These are phyloP conservation scores for Wickerhamomyces sydowiorum DNA, from an alignment of 805 yeast species.

Conservation along the genomic window DNA sequence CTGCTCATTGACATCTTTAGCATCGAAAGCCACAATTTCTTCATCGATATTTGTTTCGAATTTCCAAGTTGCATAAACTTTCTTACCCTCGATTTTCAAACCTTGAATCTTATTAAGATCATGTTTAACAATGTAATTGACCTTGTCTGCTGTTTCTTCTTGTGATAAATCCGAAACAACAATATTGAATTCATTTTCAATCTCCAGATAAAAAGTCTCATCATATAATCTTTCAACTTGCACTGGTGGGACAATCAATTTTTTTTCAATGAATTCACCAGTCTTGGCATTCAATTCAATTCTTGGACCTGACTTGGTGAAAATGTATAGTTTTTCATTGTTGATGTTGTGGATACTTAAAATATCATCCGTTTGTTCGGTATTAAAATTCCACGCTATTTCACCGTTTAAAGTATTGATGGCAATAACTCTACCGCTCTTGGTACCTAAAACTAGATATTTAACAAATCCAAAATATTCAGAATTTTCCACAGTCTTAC, in stretches of 20 bases:
- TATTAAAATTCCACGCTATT: constrained; percentile 32
- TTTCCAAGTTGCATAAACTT: constrained; percentile 32
- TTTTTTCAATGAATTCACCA: constrained; percentile 22
- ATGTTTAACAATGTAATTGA: constrained; percentile 22
- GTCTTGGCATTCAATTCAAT: constrained; percentile 19
- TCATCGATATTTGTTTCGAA: constrained; percentile 26
- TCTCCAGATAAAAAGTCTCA: constrained; percentile 13
- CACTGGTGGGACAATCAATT: constrained; percentile 8
- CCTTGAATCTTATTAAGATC: constrained; percentile 22
- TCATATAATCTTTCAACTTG: constrained; percentile 11
- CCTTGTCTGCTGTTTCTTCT: constrained; percentile 12
- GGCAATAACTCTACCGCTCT: constrained; percentile 36
- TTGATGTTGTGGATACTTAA: constrained; percentile 17
- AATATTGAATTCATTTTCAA: constrained; percentile 11
- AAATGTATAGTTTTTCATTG: constrained; percentile 10
- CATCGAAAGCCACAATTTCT: constrained; percentile 32
- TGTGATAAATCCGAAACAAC: constrained; percentile 16
- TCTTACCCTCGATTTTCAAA: constrained; percentile 11
- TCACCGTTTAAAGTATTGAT: constrained; percentile 35
- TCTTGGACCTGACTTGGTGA: constrained; percentile 16
- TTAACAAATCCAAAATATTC: constrained; percentile 43
- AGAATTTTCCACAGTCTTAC: constrained; percentile 5
- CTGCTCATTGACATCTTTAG: constrained; percentile 33
- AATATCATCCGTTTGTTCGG: constrained; percentile 17
- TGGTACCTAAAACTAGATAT: constrained; percentile 34